Percentiles rank a stretch among this genome's conserved stretches.
These are phyloP conservation scores for Bidens hawaiensis DNA, from an alignment of 140 eudicot species.

Conservation along the genomic window DNA sequence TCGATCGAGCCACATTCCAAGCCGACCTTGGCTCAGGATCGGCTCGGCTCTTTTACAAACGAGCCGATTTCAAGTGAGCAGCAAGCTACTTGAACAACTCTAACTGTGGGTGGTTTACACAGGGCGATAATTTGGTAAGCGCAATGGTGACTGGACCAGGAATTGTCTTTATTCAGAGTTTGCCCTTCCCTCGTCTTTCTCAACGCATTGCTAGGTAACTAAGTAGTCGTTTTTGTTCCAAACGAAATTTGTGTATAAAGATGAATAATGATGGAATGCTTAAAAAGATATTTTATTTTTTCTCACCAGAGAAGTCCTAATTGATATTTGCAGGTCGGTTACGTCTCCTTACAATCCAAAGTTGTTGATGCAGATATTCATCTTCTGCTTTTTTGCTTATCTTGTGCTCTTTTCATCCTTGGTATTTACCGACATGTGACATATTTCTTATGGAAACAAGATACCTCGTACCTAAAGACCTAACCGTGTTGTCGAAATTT, in stretches of 20 bases:
- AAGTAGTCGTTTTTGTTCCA: not conserved
- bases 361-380: conserved; percentile 68
- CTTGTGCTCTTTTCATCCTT: conserved; percentile 73
- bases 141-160: conserved; percentile 96
- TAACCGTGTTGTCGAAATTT: not conserved
- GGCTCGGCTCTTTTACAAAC: no score
- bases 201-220: conserved; percentile 91
- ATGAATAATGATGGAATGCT: not conserved
- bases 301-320: not conserved
- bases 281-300: not conserved
- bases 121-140: conserved; percentile 83
- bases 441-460: not conserved
- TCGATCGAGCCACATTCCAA: no score
- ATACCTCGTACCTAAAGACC: not conserved
- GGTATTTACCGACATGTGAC: conserved; percentile 65
- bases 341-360: conserved; percentile 87
- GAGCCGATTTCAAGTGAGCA: no score
- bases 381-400: conserved; percentile 80
- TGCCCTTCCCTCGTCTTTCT: conserved; percentile 92
- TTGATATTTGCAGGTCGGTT: conserved; percentile 62
- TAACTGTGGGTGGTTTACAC: not conserved
- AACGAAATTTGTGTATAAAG: not conserved
- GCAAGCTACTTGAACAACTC: no score
- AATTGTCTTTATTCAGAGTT: conserved; percentile 89
- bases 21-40: no score